Conservation (phyloP, 345 rosid genomes). For the Arabis hirsuta region DNA sequence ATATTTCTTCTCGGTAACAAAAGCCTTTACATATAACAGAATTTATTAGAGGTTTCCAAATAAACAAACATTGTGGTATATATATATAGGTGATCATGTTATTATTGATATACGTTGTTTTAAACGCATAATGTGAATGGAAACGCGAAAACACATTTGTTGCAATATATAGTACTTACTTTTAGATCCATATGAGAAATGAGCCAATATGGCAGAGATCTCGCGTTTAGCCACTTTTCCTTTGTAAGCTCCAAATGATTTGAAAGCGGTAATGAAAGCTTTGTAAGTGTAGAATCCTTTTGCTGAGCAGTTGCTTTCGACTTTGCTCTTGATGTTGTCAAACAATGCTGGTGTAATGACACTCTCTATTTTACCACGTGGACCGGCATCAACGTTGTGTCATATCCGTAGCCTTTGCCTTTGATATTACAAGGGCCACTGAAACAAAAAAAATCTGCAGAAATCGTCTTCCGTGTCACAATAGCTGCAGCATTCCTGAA, state of each 20-base stretch:
- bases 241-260: slow-evolving; percentile 41
- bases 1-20: slow-evolving; percentile 43
- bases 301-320: slow-evolving; percentile 46
- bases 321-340: slow-evolving; percentile 48
- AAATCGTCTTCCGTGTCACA: slow-evolving; percentile 26
- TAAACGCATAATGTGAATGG: background rate
- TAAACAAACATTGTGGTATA: background rate
- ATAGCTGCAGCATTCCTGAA: slow-evolving; percentile 35
- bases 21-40: slow-evolving; percentile 30
- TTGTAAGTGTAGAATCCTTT: slow-evolving; percentile 51
- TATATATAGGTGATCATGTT: background rate
- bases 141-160: background rate
- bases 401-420: slow-evolving; percentile 27
- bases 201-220: slow-evolving; percentile 57
- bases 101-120: background rate
- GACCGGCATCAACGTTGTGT: slow-evolving; percentile 30
- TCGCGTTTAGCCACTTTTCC: slow-evolving; percentile 56
- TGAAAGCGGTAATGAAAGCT: slow-evolving; percentile 40
- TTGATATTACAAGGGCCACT: slow-evolving; percentile 38
- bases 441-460: slow-evolving; percentile 35
- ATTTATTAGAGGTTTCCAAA: background rate
- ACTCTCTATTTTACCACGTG: slow-evolving; percentile 43
- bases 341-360: slow-evolving; percentile 50
- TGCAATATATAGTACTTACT: slow-evolving; percentile 39
- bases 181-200: slow-evolving; percentile 53